Conservation (phyloP, 2,329 filamentous ascomycete species). For the Penicillium hordei region DNA sequence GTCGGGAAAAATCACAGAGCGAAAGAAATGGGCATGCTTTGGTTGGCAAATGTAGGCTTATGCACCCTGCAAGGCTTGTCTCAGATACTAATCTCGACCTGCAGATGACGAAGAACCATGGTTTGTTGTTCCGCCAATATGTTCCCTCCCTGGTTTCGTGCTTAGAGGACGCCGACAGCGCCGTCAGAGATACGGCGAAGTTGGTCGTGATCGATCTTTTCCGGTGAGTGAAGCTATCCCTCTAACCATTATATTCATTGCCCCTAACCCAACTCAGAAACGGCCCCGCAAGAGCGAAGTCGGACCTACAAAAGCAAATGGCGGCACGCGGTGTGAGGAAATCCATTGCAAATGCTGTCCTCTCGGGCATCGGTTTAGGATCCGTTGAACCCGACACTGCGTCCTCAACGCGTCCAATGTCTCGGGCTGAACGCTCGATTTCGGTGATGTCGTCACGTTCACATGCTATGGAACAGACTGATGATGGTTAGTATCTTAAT, state of each 20-base stretch:
- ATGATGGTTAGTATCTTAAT: slow-evolving; percentile 21
- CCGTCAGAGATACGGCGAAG: slow-evolving; percentile 82
- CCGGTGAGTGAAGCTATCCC: slow-evolving; percentile 52
- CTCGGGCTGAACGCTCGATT: slow-evolving; percentile 33
- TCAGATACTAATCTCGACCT: slow-evolving; percentile 12
- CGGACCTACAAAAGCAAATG: slow-evolving; percentile 83
- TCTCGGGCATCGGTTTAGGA: slow-evolving; percentile 66
- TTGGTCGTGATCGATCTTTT: slow-evolving; percentile 83
- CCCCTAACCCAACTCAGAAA: slow-evolving; percentile 50
- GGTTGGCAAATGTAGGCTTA: slow-evolving; percentile 69
- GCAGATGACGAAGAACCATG: slow-evolving; percentile 78
- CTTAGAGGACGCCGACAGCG: slow-evolving; percentile 85
- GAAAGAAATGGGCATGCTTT: slow-evolving; percentile 81
- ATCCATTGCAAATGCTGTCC: slow-evolving; percentile 78
- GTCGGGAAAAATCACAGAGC: slow-evolving; percentile 76
- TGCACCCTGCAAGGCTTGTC: slow-evolving; percentile 2
- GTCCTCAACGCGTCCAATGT: slow-evolving; percentile 26
- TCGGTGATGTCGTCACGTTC: slow-evolving; percentile 34
- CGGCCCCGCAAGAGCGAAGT: slow-evolving; percentile 79
- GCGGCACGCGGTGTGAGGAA: slow-evolving; percentile 81
- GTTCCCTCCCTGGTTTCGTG: slow-evolving; percentile 80
- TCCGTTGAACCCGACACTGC: slow-evolving; percentile 28
- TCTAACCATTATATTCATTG: background rate
- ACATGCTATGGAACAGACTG: slow-evolving; percentile 21
- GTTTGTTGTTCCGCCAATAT: slow-evolving; percentile 77